Evolutionary conservation across 2,329 filamentous ascomycete species (phyloP), one percentile per base, ranked within the genome.

Genomic region (Pseudogymnoascus sp.): DNA sequence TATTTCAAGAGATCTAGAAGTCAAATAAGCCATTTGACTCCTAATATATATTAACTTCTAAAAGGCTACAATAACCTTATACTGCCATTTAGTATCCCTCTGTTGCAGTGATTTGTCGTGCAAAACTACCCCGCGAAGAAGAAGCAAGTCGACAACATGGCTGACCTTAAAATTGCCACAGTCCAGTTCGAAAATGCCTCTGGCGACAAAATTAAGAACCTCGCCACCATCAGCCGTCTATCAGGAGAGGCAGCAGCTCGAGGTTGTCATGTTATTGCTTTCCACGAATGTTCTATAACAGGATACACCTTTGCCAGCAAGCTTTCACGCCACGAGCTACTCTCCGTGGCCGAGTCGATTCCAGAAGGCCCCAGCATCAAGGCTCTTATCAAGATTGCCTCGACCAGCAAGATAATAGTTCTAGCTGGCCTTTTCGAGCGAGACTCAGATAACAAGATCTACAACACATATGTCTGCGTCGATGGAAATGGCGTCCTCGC

Each of bases 21-120:
- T 21, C 7, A 13, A 54, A 21, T 54, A 33, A 11, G 13, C 47
- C n/a, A 33, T 21, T 35, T n/a, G 15, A 54, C 10, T 10, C 15
- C 4, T 6, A 10, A 54, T 21, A 54, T 33, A 33, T 17, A 11
- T n/a, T 15, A 54, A 54, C n/a, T 21, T 17, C 29, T 13, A n/a
- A 50, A 50, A 50, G 44, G 4, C 44, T 15, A 11, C 5, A 50
- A 10, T 50, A 50, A 2, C 29, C 7, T 15, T 15, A 29, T 50
- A 29, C 17, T 29, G n/a, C 26, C n/a, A n/a, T 54, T 33, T 33
- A 7, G 9, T 54, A 11, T 10, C n/a, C 33, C 39, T 11, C 24
- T 36, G 21, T 64, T 47, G 29, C 39, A 54, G 36, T 58, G 31
- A 62, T 58, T 64, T 64, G 35, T 24, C 36, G 62, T 65, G 64